Evolutionary conservation across 257 asterid genomes (phyloP).

Genomic region (Solanum pennellii): DNA sequence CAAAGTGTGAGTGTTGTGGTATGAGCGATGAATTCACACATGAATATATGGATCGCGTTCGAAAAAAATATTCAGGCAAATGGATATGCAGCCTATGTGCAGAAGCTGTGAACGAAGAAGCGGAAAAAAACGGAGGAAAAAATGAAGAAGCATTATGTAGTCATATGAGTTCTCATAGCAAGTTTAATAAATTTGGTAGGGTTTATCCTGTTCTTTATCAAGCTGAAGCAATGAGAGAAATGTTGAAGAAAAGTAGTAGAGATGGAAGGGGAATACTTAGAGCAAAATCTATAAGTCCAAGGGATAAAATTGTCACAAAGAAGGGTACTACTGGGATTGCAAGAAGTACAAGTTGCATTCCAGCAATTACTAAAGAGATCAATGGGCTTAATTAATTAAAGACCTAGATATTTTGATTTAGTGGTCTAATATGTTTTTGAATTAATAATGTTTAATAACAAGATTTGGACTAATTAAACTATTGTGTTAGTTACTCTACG

Average conservation of each 20-base stretch:
- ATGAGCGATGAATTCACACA: constrained; percentile 14
- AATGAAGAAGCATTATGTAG: constrained; percentile 1
- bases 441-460: not conserved
- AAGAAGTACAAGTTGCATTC: constrained; percentile 33
- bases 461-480: not conserved
- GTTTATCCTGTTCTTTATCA: constrained; percentile 11
- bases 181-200: constrained; percentile 1
- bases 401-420: not conserved
- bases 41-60: not conserved
- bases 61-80: constrained; percentile 1
- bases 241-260: constrained; percentile 3
- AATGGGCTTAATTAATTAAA: constrained; percentile 8
- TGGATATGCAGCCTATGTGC: constrained; percentile 11
- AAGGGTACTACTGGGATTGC: constrained; percentile 12
- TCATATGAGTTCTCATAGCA: constrained; percentile 7
- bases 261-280: not conserved
- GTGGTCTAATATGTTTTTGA: not conserved
- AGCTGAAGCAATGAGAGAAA: constrained; percentile 16
- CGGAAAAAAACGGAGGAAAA: constrained; percentile 5
- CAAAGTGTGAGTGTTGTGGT: constrained; percentile 15
- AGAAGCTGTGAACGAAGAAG: constrained; percentile 15
- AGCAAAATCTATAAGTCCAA: constrained; percentile 12
- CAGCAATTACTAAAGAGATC: constrained; percentile 27
- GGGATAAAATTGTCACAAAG: not conserved
- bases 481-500: not conserved